These are phyloP conservation scores for Pythium diclinum DNA, from an alignment of 352 stramenopile species.

Conservation along the genomic window DNA sequence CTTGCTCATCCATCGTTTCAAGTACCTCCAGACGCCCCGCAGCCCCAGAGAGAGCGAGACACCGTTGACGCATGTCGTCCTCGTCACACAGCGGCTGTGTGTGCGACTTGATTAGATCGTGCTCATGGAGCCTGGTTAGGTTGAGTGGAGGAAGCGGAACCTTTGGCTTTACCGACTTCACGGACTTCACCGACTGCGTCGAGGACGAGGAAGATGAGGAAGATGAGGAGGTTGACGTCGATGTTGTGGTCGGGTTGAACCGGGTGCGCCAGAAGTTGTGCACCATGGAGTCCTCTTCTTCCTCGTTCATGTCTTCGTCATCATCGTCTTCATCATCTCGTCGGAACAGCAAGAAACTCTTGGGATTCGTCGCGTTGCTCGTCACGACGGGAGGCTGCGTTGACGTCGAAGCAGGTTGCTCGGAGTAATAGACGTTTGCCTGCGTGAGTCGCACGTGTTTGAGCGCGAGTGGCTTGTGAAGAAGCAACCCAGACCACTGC, in stretches of 20 bases:
- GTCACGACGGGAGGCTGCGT: not conserved
- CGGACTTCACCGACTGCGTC: no score
- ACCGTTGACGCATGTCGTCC: conserved; percentile 20
- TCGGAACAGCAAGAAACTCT: conserved; percentile 3
- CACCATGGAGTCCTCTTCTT: conserved; percentile 11
- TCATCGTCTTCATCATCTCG: conserved; percentile 15
- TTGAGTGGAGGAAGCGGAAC: conserved; percentile 3
- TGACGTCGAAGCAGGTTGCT: conserved; percentile 22
- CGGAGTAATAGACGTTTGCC: conserved; percentile 70
- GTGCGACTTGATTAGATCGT: not conserved
- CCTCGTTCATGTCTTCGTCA: not conserved
- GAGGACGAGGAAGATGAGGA: not conserved
- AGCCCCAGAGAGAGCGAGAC: conserved; percentile 4
- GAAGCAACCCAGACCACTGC: conserved; percentile 46
- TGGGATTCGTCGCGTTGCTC: not conserved
- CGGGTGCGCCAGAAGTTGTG: conserved; percentile 16
- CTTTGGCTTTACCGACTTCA: not conserved
- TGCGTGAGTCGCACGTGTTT: conserved; percentile 59
- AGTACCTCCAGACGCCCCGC: not conserved
- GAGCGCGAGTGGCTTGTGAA: conserved; percentile 45
- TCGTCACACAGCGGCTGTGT: conserved; percentile 6
- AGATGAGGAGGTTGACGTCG: not conserved
- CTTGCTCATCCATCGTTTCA: not conserved
- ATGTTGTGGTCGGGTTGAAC: not conserved
- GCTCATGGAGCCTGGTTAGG: conserved; percentile 1